Conservation (phyloP, 768 basidiomycete genomes). For the Rubroboletus satanas region DNA sequence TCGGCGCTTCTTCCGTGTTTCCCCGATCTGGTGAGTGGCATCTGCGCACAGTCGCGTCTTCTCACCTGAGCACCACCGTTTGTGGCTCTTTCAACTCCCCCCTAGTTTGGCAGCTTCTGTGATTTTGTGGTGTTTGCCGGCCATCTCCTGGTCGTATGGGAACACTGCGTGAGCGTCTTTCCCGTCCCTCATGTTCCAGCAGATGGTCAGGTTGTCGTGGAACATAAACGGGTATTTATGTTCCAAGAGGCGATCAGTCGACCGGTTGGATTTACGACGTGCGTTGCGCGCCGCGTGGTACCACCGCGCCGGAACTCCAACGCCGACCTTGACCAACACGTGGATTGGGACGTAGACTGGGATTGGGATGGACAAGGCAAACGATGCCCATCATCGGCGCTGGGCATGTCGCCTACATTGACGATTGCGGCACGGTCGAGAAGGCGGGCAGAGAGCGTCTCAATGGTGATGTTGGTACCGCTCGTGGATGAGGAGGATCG, state of each 20-base stretch:
- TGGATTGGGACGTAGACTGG: not conserved
- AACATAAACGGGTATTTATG: constrained; percentile 25
- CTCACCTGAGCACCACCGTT: not conserved
- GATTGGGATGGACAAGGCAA: not conserved
- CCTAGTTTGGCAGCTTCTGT: constrained; percentile 24
- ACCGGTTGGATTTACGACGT: constrained; percentile 29
- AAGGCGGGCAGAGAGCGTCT: constrained; percentile 9
- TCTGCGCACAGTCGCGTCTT: not conserved
- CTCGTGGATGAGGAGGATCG: constrained; percentile 7
- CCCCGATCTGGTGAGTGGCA: constrained; percentile 19
- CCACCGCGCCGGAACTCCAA: not conserved
- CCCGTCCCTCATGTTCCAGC: constrained; percentile 20
- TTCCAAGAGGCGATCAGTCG: constrained; percentile 23
- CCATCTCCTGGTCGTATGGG: constrained; percentile 29
- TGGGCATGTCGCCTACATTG: constrained; percentile 11
- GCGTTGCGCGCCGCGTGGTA: constrained; percentile 10
- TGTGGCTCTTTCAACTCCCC: not conserved
- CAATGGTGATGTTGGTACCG: constrained; percentile 26
- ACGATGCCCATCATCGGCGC: not conserved
- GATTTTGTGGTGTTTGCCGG: constrained; percentile 24
- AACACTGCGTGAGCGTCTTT: constrained; percentile 26
- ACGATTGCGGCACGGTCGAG: constrained; percentile 26
- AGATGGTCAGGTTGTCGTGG: constrained; percentile 18
- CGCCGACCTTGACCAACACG: not conserved
- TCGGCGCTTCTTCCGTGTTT: constrained; percentile 23